Evolutionary conservation across 1,284 basidiomycete species (phyloP), one percentile per base, ranked within the genome.

Genomic region (Heterobasidion occidentale): DNA sequence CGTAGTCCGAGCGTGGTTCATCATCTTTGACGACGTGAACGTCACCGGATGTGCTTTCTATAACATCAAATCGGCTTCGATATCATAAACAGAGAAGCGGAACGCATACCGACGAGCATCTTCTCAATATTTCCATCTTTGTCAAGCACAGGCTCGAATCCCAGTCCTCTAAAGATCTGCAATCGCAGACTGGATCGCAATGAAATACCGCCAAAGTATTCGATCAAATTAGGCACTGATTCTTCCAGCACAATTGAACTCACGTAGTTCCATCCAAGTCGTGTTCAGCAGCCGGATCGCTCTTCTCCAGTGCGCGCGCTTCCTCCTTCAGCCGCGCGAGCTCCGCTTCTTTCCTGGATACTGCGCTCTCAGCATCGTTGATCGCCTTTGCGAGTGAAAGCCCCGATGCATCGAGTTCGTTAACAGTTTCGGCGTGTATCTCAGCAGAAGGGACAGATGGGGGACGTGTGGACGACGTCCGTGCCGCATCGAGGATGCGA

Each of bases 381-480:
- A 90, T 87, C 4, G 84, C 79, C 63, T 92, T 92, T 11, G 78
- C 83, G n/a, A 90, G 74, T 7, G 81, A 80, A 51, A 89, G 68
- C 36, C 81, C 78, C 7, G 75, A 77, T 35, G 68, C 74, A 57
- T 91, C 88, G 1, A 88, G 77, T 54, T 83, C 78, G 59, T 88
- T 86, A 42, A 91, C 68, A 17, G 73, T 74, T 9, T 77, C 71
- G 2, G 77, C 73, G 63, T 91, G 86, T 9, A 78, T 76, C 59
- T 83, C 77, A 33, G 78, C 77, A n/a, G 87, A 84, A 4, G 83
- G 83, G 15, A 89, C 80, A 20, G 79, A 79, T 11, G 78, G 69
- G 2, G 89, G 88, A 56, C 90, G 77, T 12, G 79, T 82, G 5
- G 88, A 83, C 4, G 89, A 89, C 47, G 78, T 69, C 34, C 85